Evolutionary conservation across 805 yeast species (phyloP), one percentile per base, ranked within the genome.

Genomic region (Clavispora asparagi): DNA sequence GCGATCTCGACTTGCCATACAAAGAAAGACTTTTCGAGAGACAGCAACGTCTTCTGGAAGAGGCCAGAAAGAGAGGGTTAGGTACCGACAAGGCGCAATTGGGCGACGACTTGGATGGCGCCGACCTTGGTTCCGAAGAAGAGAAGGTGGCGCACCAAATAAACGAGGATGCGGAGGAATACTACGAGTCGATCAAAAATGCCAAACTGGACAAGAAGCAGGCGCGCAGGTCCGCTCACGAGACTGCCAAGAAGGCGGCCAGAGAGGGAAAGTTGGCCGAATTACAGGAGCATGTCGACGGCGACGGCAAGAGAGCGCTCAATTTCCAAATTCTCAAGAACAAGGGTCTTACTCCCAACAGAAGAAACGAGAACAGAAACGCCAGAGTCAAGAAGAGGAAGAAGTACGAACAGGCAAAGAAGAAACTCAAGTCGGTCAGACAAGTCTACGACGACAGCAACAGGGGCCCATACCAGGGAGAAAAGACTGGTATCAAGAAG

Each of bases 361-460:
- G 96, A 64, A 86, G 87, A 75, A 94, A 94, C 77, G 97, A 88
- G 54, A 82, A 87, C 74, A 81, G 97, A 70, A 94, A 94, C 65
- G 81, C 98, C 38, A 85, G 99, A 71, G 98, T 94, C 59, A 94
- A 94, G 78, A 94, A 92, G 95, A 86, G 99, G 77, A 87, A 83
- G 82, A 88, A 88, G 81, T 94, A 87, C 73, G 98, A 89, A 53
- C 77, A 80, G 64, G 99, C 99, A 27, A 83, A 89, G 73, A 92
- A 89, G 88, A 89, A 89, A 67, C 84, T 94, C 67, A 83, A 83
- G 62, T 86, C 96, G 44, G 85, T 87, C 53, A 85, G 96, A 66
- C 88, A 87, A 45, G 97, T 90, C n/a, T 90, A 85, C 74, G 78
- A 83, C 56, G 87, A 80, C 43, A 73, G 79, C 51, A 86, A 89